Evolutionary conservation across 2,329 filamentous ascomycete genomes (phyloP).

Genomic region (Fusarium sp.): DNA sequence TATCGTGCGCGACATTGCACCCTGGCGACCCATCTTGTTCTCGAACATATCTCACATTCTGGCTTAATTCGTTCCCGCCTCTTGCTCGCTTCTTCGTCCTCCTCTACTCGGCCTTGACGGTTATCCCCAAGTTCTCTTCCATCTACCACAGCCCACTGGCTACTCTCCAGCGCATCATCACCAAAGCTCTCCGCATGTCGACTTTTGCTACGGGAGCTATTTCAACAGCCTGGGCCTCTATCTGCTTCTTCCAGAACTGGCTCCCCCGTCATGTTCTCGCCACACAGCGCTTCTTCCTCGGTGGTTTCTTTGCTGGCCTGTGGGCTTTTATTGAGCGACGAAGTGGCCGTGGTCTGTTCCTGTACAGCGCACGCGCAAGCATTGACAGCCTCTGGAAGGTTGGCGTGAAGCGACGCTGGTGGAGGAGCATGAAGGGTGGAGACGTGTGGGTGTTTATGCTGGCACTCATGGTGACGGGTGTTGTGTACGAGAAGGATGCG

Average conservation of each 20-base stretch:
- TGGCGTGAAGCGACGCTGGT: constrained; percentile 89
- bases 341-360: constrained; percentile 74
- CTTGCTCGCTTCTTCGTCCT: constrained; percentile 83
- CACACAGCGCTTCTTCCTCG: constrained; percentile 89
- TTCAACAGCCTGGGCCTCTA: constrained; percentile 86
- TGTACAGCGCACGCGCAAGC: constrained; percentile 83
- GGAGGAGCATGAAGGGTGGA: constrained; percentile 83
- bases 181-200: constrained; percentile 78
- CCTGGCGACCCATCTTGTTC: constrained; percentile 89
- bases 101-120: constrained; percentile 75
- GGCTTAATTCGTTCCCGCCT: constrained; percentile 83
- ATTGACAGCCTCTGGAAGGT: constrained; percentile 92
- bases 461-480: constrained; percentile 81
- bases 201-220: constrained; percentile 83
- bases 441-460: constrained; percentile 87
- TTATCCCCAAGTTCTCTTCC: constrained; percentile 74
- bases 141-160: constrained; percentile 78
- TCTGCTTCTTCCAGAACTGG: constrained; percentile 88
- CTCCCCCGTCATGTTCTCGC: constrained; percentile 81
- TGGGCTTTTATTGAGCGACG: constrained; percentile 84
- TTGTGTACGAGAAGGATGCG: constrained; percentile 80
- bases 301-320: constrained; percentile 85
- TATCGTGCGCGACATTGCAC: constrained; percentile 92
- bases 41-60: constrained; percentile 88
- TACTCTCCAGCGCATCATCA: constrained; percentile 74